Base-by-base conservation (phyloP, 2,329 filamentous ascomycete genomes). In the Ophiocordyceps camponoti-saundersi region DNA sequence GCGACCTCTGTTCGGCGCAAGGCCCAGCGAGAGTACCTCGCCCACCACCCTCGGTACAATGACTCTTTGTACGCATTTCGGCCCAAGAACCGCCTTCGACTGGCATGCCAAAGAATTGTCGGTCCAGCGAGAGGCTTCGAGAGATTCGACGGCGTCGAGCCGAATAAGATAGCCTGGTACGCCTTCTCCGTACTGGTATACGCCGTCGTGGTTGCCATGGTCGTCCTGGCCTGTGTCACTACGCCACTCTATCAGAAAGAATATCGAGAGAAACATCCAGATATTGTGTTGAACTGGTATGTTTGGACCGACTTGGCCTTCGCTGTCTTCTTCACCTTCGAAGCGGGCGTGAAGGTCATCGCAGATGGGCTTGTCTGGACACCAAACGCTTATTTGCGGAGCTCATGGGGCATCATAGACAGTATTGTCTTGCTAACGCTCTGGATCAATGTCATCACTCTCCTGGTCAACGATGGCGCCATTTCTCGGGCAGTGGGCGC, bases 341-440 rank as follows among this genome's bases (percentile, higher is more conserved):
- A 98, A 63, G 87, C 89, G 1, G 57, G 80, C 6, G 89, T 98
- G 66, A 98, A 98, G 62, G 80, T 94, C 47, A 79, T 98, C 55
- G 92, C 92, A 0, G 92, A 98, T 65, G 92, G 92, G 8, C 84
- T 95, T 56, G 84, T 95, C 61, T 96, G 86, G 78, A 95, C 92
- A 0, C 92, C 92, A 0, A 95, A 98, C 63, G 93, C 93, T 3
- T 98, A 95, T 60, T 87, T 95, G 61, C 81, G 92, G 56, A 90
- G 90, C 58, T 90, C 89, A 0, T 98, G 92, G 92, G 93, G 92
- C 7, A 80, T 95, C 51, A 95, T 98, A 53, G 92, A 98, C 59
- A 87, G 83, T 0, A 65, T 96, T 42, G 92, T 98, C 53, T 70
- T 98, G 46, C 69, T 95, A 48, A 96, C 92, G 0, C 75, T 98